phyloP scores from a whole-genome alignment of 2,329 filamentous ascomycete species.

The Nectriaceae sp. region DNA sequence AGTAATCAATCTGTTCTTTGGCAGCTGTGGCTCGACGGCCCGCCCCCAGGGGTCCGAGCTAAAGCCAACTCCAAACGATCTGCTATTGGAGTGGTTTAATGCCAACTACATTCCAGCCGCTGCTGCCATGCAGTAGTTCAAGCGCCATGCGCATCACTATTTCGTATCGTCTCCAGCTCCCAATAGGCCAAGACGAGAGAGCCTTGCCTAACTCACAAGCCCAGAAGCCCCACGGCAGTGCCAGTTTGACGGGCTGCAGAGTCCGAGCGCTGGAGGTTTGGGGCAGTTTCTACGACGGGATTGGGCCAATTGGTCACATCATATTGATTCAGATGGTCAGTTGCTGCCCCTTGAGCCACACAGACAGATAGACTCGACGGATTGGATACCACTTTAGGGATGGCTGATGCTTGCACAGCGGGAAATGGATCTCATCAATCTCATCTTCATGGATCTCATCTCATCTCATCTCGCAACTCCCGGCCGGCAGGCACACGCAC shows the following conservation, averaged over 20 bases:
- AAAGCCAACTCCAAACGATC: too few relatives aligned
- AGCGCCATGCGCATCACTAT: neutral
- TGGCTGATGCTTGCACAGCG: neutral
- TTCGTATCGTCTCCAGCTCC: neutral
- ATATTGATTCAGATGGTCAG: conserved; percentile 2
- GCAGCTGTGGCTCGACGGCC: too few relatives aligned
- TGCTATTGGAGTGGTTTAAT: too few relatives aligned
- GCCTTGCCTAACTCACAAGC: neutral
- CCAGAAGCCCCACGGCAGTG: neutral
- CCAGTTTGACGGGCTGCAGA: conserved; percentile 12
- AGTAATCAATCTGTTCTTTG: too few relatives aligned
- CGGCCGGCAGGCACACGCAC: neutral
- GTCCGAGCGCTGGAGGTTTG: conserved; percentile 21
- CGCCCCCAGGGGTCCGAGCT: too few relatives aligned
- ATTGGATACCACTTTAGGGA: conserved; percentile 1
- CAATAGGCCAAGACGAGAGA: too few relatives aligned
- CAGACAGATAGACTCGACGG: neutral
- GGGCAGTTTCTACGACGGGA: conserved; percentile 3
- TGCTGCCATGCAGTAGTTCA: neutral
- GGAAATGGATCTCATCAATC: neutral
- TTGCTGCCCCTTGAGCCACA: neutral
- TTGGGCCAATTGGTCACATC: too few relatives aligned
- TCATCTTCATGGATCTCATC: neutral
- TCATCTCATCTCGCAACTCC: neutral
- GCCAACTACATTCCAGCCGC: neutral